A percentile compares a stretch with the other conserved stretches of the same genome.
phyloP scores from a whole-genome alignment of 768 basidiomycete genomes.

The Termitomyces sp. region DNA sequence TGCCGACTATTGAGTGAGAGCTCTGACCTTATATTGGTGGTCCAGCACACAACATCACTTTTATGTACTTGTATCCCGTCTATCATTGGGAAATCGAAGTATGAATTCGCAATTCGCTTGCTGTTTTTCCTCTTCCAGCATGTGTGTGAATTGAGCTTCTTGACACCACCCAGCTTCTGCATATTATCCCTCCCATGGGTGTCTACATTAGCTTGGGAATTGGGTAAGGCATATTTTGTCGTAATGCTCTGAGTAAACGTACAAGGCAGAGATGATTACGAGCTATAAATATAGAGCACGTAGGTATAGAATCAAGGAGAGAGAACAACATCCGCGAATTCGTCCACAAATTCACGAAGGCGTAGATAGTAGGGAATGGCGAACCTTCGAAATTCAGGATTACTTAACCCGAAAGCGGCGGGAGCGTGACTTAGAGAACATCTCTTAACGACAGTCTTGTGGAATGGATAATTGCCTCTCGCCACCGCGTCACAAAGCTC shows the following conservation, averaged over 20 bases:
- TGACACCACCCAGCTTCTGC: neutral
- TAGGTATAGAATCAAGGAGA: neutral
- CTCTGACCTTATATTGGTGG: no score
- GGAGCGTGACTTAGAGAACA: neutral
- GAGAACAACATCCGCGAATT: neutral
- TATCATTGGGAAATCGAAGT: neutral
- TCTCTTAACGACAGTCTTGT: neutral
- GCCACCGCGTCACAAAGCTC: neutral
- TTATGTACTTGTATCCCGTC: neutral
- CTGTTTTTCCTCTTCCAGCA: neutral
- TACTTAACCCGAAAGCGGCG: neutral
- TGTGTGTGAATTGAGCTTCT: no score
- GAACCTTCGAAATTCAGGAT: neutral
- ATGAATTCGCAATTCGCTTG: neutral
- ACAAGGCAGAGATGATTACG: neutral
- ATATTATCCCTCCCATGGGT: neutral
- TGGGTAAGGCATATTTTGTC: no score
- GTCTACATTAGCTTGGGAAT: no score
- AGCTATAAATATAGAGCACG: neutral
- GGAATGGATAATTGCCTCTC: neutral
- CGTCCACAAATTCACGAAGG: neutral
- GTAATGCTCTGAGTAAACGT: no score
- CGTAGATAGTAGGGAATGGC: neutral
- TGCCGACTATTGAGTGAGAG: slow-evolving; percentile 25
- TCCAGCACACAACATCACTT: neutral